Evolutionary conservation across 495 filamentous ascomycete species (phyloP).

Genomic region (Podospora bellae-mahoneyi): DNA sequence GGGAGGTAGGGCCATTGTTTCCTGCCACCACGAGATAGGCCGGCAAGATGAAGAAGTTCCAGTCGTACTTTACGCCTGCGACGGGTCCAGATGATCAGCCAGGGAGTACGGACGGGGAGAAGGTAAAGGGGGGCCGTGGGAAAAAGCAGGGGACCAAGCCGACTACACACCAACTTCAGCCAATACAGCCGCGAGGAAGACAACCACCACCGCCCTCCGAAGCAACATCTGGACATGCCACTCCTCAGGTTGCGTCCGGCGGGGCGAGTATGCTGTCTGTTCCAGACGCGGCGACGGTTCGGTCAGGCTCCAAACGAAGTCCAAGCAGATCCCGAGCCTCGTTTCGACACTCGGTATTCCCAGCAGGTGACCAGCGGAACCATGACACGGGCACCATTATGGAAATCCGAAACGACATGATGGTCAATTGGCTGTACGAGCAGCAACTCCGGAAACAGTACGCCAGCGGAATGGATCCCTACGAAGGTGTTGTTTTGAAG

Average conservation of each 20-base stretch:
- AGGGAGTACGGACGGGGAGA: conserved; percentile 2
- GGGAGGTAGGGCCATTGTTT: background rate
- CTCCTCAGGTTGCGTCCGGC: conserved; percentile 4
- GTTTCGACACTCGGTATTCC: conserved; percentile 41
- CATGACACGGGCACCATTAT: conserved; percentile 37
- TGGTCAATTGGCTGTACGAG: conserved; percentile 60
- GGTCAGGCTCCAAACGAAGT: conserved; percentile 13
- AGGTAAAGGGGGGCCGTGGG: conserved; percentile 1
- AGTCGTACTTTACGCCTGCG: conserved; percentile 27
- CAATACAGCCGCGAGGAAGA: conserved; percentile 8
- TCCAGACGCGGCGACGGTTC: conserved; percentile 18
- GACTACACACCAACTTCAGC: conserved; percentile 16
- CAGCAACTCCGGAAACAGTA: conserved; percentile 58
- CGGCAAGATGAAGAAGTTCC: conserved; percentile 28
- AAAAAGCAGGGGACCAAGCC: conserved; percentile 10
- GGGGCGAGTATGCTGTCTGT: conserved; percentile 20
- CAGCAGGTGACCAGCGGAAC: conserved; percentile 47
- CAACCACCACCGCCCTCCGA: conserved; percentile 10
- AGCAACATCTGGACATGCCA: background rate
- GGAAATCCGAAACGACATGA: conserved; percentile 56
- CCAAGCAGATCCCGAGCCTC: conserved; percentile 16
- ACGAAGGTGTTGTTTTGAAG: conserved; percentile 61
- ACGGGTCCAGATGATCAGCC: conserved; percentile 12
- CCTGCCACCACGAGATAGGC: conserved; percentile 10
- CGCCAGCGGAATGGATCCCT: conserved; percentile 48